These are phyloP conservation scores for Syzygium jambos DNA, from an alignment of 345 rosid genomes.

Conservation along the genomic window DNA sequence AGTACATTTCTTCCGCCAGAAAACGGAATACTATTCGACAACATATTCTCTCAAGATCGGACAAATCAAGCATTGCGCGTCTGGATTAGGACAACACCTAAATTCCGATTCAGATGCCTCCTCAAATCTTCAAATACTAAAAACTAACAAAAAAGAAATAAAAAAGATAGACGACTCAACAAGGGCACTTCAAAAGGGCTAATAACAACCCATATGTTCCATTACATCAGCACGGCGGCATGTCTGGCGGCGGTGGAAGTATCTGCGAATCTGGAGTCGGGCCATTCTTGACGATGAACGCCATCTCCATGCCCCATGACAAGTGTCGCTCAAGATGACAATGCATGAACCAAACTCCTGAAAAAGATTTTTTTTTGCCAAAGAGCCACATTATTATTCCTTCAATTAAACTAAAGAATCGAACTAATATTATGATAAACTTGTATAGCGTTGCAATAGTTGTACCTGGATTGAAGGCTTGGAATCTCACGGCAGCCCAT, in stretches of 20 bases:
- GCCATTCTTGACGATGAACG: slow-evolving; percentile 25
- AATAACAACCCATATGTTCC: neutral
- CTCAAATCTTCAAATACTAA: neutral
- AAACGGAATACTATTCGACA: neutral
- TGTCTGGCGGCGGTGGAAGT: slow-evolving; percentile 24
- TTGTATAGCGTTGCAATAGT: neutral
- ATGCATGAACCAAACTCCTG: slow-evolving; percentile 42
- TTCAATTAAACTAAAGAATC: neutral
- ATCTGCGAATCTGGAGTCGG: neutral
- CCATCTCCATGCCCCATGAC: slow-evolving; percentile 35
- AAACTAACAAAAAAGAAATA: neutral
- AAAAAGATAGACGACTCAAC: neutral
- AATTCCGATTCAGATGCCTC: neutral
- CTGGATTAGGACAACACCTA: neutral
- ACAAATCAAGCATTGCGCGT: neutral
- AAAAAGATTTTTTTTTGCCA: neutral
- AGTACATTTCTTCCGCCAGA: neutral
- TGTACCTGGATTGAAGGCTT: slow-evolving; percentile 27
- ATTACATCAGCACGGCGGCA: slow-evolving; percentile 23
- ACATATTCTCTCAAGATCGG: neutral
- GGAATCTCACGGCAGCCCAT: slow-evolving; percentile 29
- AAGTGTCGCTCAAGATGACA: slow-evolving; percentile 35
- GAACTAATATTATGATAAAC: neutral
- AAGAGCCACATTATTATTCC: neutral
- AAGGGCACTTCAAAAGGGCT: neutral